These are phyloP conservation scores for Blastobotrys chiropterorum DNA, from an alignment of 805 yeast species.

Conservation along the genomic window DNA sequence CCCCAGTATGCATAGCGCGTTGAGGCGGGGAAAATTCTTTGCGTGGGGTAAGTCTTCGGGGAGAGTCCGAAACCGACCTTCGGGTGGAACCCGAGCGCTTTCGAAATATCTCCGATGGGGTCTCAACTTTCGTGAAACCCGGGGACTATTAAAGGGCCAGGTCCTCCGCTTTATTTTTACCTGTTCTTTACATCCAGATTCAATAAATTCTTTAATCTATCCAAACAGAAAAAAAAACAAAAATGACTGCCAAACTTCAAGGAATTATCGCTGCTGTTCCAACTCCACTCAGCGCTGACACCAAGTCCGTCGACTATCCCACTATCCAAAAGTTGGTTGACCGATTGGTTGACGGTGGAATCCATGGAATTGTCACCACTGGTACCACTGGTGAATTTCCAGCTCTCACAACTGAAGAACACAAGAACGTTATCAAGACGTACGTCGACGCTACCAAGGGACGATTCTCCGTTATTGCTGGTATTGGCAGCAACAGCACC, in stretches of 20 bases:
- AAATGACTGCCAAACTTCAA: conserved; percentile 2
- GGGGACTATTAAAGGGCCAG: not conserved
- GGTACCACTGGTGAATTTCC: conserved; percentile 7
- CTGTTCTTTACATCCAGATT: not conserved
- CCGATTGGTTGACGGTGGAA: conserved; percentile 5
- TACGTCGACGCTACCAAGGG: conserved; percentile 4
- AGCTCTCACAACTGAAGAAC: conserved; percentile 4
- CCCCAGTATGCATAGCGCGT: too few species aligned
- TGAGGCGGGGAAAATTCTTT: not conserved
- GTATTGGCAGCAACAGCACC: conserved; percentile 6
- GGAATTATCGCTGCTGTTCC: conserved; percentile 7
- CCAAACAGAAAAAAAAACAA: not conserved
- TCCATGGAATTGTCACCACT: conserved; percentile 5
- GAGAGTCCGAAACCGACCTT: not conserved
- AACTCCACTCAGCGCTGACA: conserved; percentile 6
- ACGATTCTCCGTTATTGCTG: conserved; percentile 2
- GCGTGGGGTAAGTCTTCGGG: not conserved
- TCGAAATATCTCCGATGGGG: not conserved
- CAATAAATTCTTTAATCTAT: too few species aligned
- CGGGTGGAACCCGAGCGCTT: not conserved
- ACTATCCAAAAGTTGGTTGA: not conserved
- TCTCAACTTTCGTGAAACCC: not conserved
- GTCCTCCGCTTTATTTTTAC: not conserved
- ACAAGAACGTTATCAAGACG: conserved; percentile 1
- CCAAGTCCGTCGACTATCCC: not conserved